phyloP scores from a whole-genome alignment of 345 rosid genomes.

The Melastoma malabathricum region DNA sequence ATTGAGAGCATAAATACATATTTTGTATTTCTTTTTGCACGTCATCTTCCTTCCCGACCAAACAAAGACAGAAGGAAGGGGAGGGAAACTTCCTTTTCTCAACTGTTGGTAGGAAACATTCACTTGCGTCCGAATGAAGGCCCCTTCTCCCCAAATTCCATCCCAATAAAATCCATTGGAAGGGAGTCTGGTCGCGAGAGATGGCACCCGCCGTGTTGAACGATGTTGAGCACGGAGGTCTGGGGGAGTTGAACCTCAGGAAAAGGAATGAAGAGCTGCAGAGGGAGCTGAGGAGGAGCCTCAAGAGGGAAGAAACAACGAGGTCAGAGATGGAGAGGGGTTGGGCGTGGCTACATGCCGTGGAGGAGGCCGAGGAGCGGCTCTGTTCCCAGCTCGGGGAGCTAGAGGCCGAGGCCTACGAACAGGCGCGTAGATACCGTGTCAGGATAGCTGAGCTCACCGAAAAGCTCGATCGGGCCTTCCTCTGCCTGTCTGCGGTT shows the following conservation, averaged over 20 bases:
- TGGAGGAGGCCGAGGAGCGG: constrained; percentile 80
- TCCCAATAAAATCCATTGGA: too few species aligned
- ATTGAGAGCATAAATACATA: too few species aligned
- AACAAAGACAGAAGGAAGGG: too few species aligned
- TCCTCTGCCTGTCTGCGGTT: not conserved
- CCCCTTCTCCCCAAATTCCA: too few species aligned
- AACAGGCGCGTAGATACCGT: constrained; percentile 54
- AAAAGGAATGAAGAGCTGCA: constrained; percentile 55
- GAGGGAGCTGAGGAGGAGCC: constrained; percentile 30
- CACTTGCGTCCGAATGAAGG: too few species aligned
- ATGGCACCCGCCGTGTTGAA: too few species aligned
- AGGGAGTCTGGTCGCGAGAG: too few species aligned
- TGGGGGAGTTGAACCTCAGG: constrained; percentile 21
- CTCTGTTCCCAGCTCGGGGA: constrained; percentile 79
- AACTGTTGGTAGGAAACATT: too few species aligned
- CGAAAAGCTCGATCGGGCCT: constrained; percentile 42
- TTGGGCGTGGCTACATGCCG: constrained; percentile 42
- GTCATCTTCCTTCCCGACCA: too few species aligned
- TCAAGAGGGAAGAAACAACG: constrained; percentile 36
- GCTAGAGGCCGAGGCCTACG: constrained; percentile 71
- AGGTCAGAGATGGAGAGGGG: constrained; percentile 28
- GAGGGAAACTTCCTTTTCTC: too few species aligned
- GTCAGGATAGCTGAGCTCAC: constrained; percentile 47
- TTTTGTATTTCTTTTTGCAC: too few species aligned
- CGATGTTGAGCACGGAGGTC: too few species aligned